These are phyloP conservation scores for Amorphotheca resinae DNA, from an alignment of 495 filamentous ascomycete genomes.

Conservation along the genomic window DNA sequence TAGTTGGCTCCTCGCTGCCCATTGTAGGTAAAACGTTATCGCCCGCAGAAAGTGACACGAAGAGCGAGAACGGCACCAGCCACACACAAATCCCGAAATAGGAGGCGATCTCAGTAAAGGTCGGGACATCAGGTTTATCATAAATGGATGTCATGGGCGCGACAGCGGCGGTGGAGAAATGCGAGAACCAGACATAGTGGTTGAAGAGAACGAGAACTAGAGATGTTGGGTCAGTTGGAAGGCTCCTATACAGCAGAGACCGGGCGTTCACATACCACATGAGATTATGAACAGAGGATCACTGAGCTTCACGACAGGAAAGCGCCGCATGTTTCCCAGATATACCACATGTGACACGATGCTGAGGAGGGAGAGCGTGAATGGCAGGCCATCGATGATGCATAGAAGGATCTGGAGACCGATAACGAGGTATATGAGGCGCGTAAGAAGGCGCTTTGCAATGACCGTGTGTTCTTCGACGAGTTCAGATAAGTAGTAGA, in stretches of 20 bases:
- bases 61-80: slow-evolving; percentile 90
- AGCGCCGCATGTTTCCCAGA: slow-evolving; percentile 74
- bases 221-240: not conserved
- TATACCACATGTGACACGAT: slow-evolving; percentile 79
- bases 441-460: slow-evolving; percentile 64
- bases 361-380: slow-evolving; percentile 57
- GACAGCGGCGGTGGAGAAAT: slow-evolving; percentile 57
- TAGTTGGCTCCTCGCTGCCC: slow-evolving; percentile 33
- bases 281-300: slow-evolving; percentile 82
- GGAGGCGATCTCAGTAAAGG: slow-evolving; percentile 88
- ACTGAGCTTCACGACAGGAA: slow-evolving; percentile 77
- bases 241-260: not conserved
- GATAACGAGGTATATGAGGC: slow-evolving; percentile 78
- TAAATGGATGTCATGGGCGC: slow-evolving; percentile 33
- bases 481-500: slow-evolving; percentile 96
- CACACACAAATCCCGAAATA: slow-evolving; percentile 96
- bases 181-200: slow-evolving; percentile 91
- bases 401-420: slow-evolving; percentile 59
- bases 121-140: slow-evolving; percentile 45
- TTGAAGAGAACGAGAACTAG: slow-evolving; percentile 74
- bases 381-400: slow-evolving; percentile 74
- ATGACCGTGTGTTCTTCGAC: slow-evolving; percentile 96
- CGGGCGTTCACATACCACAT: slow-evolving; percentile 45
- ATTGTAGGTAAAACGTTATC: slow-evolving; percentile 93
- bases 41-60: slow-evolving; percentile 81